Evolutionary conservation across 768 basidiomycete genomes (phyloP).

Genomic region (Suillus hirtellus): DNA sequence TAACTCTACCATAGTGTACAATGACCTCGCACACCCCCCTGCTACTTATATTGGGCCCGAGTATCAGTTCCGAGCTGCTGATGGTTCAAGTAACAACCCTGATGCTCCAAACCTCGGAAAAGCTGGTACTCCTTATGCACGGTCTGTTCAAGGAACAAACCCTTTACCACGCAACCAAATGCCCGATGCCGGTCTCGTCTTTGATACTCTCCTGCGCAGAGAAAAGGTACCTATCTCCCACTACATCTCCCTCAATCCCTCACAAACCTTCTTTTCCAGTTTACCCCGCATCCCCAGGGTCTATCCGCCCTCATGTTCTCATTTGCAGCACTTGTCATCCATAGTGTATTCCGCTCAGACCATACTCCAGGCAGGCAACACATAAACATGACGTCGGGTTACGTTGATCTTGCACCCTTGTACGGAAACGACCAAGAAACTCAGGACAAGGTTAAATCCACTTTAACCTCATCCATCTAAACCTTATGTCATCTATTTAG

Average conservation of each 20-base stretch:
- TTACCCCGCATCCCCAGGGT: constrained; percentile 74
- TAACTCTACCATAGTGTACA: constrained; percentile 55
- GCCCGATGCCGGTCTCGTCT: constrained; percentile 79
- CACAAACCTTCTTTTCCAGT: constrained; percentile 42
- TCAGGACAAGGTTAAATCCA: constrained; percentile 53
- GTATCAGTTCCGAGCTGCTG: constrained; percentile 70
- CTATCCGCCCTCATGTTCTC: constrained; percentile 80
- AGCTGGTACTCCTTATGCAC: constrained; percentile 78
- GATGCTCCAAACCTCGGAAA: constrained; percentile 71
- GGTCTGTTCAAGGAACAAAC: constrained; percentile 73
- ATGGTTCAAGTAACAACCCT: constrained; percentile 78
- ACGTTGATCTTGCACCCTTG: constrained; percentile 81
- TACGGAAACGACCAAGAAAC: constrained; percentile 72
- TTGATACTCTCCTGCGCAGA: constrained; percentile 75
- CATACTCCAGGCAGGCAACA: constrained; percentile 49
- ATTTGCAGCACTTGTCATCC: constrained; percentile 82
- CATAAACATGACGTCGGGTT: constrained; percentile 85
- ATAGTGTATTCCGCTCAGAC: constrained; percentile 85
- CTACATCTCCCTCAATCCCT: neutral
- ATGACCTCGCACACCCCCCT: constrained; percentile 80
- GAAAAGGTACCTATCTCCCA: constrained; percentile 47
- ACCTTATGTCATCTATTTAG: constrained; percentile 11
- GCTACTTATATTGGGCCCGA: constrained; percentile 63
- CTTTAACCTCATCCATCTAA: neutral
- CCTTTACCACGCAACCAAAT: constrained; percentile 66